Evolutionary conservation across 108 stramenopile species (phyloP), one percentile per base, ranked within the genome.

Genomic region (Heterococcus sp.): DNA sequence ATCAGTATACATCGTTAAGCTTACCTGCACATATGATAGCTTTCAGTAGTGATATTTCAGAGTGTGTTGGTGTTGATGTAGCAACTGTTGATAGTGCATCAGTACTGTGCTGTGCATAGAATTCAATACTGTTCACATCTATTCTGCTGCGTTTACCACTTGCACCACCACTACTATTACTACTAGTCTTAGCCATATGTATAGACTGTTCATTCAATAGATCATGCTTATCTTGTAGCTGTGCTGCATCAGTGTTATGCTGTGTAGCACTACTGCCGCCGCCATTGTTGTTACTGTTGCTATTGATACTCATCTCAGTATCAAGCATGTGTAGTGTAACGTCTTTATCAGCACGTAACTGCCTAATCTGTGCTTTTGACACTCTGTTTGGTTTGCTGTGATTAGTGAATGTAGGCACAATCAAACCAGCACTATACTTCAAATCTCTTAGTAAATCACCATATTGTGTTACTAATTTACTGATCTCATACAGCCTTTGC

Each of bases 401-500:
- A 8, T 58, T 8, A 58, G 46, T 21, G 46, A 8, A 58, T 21
- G 46, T 21, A n/a, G 46, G 14, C 21, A 21, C 46, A 21, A 8
- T 8, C 14, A 58, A 21, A 21, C 46, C 14, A 21, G 46, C 46
- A 21, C 46, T 58, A 21, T 8, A 21, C 46, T 58, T 21, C 21
- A 21, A 8, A 8, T 21, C 46, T 8, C 8, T 8, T 58, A 58
- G 14, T 58, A 8, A 21, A 58, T 21, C 46, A 8, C 46, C 14
- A 8, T 8, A 58, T 14, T 21, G 46, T 21, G 46, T 58, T 21
- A 58, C 46, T 30, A 71, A 73, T 67, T 81, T 81, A 65, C 71
- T 73, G 11, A 81, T 81, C 80, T 81, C 80, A 67, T 81, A 81
- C 35, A 81, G 80, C 27, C 80, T 72, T 67, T 81, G 80, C 66